Base-by-base conservation (phyloP, 2,329 filamentous ascomycete genomes). In the Nigrospora osmanthi region DNA sequence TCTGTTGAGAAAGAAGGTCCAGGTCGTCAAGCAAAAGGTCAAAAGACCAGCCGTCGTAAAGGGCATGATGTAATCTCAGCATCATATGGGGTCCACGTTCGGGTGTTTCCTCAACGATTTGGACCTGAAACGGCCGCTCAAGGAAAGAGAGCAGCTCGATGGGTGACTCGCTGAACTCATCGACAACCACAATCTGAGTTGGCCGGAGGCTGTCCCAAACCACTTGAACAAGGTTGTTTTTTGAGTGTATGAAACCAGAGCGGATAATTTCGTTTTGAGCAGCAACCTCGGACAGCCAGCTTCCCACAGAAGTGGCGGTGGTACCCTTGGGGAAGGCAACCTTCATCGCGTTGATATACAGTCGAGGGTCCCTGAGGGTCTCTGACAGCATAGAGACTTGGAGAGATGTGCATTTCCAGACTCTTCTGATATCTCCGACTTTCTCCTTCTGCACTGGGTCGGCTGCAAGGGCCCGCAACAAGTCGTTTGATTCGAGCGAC, bases 41-140 rank as follows among this genome's bases (percentile, higher is more conserved):
- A 57, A 89, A 75, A 0, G 89, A 90, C 90, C 90, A 96, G n/a
- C 89, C 90, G 61, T 96, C 90, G 57, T 95, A 96, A 1, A 94
- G 61, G 1, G 87, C 81, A 63, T 96, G 90, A 58, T 95, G 89
- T 0, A 94, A 69, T 12, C 54, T 83, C 72, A 38, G 87, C 43
- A 11, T 3, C 58, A 44, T 40, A 50, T 45, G 5, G 57, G 41
- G 15, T 52, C 15, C 9, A 42, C 31, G 10, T 44, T 35, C 4
- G 31, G 3, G 6, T 46, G 12, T 38, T 10, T 32, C 38, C 6
- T 15, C 28, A 5, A 23, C 47, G 2, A 89, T 63, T 47, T 87
- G 75, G n/a, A 89, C 64, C 14, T 61, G 65, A 13, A 90, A 67
- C 0, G 89, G 87, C 3, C 43, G 59, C 30, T 69, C 67, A 3